Base-by-base conservation (phyloP, 2,329 filamentous ascomycete species). In the Kalaharituber pfeilii region DNA sequence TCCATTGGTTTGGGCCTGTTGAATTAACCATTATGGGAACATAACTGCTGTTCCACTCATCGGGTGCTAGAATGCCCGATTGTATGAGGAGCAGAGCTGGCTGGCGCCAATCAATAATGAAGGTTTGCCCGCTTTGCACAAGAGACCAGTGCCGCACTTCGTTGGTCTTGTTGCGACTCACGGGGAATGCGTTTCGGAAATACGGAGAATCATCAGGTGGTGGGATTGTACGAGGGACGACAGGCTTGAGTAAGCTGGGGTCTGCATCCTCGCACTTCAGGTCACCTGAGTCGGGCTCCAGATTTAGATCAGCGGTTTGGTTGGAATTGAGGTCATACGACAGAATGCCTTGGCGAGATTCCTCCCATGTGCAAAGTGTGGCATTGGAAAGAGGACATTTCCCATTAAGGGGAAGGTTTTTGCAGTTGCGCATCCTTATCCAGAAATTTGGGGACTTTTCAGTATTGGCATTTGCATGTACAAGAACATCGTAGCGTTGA, bases 381-480 rank as follows among this genome's bases (percentile, higher is more conserved):
- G 11, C 15, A 24, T n/a, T n/a, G n/a, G n/a, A n/a, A n/a, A 9
- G 15, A 9, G 13, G 13, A 20, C 42, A 45, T n/a, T 9, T 9
- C 1, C 22, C 42, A 9, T 20, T 20, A 45, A 15, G 20, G 42
- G 13, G 22, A 20, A 15, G 22, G 1, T 45, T 9, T 11, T 20
- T 20, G 22, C 42, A 45, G 13, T 24, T 11, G 2, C 67, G 69
- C 20, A 66, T 68, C 56, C 70, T 70, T 62, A 72, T 67, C 69
- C 70, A 72, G 64, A 71, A 72, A 64, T 69, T 36, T 36, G 30
- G 30, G 30, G 53, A 52, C 13, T 36, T 36, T 18, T 36, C 1
- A 9, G 1, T n/a, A 53, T 66, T 56, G n/a, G n/a, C n/a, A n/a
- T n/a, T n/a, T n/a, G n/a, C n/a, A n/a, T n/a, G n/a, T n/a, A n/a